Evolutionary conservation across 2,329 filamentous ascomycete genomes (phyloP), one percentile per base, ranked within the genome.

Genomic region (Epichloe sp.): DNA sequence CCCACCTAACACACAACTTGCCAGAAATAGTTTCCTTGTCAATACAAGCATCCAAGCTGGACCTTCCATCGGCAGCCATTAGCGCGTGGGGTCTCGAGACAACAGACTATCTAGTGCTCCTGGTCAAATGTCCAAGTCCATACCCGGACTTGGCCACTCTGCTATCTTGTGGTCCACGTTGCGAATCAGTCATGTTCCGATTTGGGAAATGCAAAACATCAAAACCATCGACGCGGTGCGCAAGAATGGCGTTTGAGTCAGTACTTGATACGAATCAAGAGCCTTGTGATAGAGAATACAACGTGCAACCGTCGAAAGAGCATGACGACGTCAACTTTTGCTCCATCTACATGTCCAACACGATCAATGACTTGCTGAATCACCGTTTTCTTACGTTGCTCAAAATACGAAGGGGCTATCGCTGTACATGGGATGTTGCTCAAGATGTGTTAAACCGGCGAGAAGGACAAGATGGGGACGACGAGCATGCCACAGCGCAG

Each of bases 31-130:
- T 93, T 17, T 81, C 80, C 4, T 65, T 93, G 2, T 88, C 88
- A 0, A 77, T 86, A 34, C 80, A 80, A 4, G 77, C 86, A 34
- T 71, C 75, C 4, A 85, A 85, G 58, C 76, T 95, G 1, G 81
- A 78, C 0, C 78, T 95, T 12, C 84, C 86, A 0, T 75, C 83
- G 38, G 86, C 90, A 60, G 82, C 81, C 0, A 77, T 88, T 65
- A 75, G 84, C 59, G 86, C 88, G 1, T 95, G 89, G 89, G 76
- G 83, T 53, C 64, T 95, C 11, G 67, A 77, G 14, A 67, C 73
- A 0, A 66, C 72, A 0, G 83, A 89, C 36, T 90, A 91, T 59
- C 65, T 95, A 40, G 77, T 91, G 4, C 71, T 94, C 4, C 70
- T 95, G 21, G 75, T 93, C 43, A 76, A 77, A 37, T 85, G 85